phyloP scores from a whole-genome alignment of 208 protist genomes.

The Leishmania mexicana region DNA sequence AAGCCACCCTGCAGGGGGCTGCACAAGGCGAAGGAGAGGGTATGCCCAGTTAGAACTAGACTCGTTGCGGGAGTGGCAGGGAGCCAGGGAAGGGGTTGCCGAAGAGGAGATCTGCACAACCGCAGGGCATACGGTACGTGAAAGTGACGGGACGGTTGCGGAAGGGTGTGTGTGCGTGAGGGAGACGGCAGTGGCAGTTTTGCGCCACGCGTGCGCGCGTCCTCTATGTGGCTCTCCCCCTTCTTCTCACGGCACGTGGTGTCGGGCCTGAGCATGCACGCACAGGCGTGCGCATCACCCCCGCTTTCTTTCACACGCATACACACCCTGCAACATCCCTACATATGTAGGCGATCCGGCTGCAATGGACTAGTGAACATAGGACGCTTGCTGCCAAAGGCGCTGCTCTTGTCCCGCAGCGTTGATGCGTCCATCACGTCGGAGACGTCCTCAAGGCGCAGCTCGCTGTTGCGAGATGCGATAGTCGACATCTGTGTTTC shows the following conservation, averaged over 20 bases:
- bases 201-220: background rate
- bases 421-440: conserved; percentile 7
- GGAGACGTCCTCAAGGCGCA: conserved; percentile 26
- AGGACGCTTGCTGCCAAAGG: conserved; percentile 25
- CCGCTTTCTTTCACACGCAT: background rate
- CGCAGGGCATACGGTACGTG: background rate
- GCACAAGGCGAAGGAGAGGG: background rate
- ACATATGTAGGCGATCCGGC: conserved; percentile 7
- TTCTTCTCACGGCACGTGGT: background rate
- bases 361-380: conserved; percentile 2
- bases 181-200: background rate
- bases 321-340: background rate
- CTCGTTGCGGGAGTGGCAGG: background rate
- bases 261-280: background rate
- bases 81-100: background rate
- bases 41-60: too few relatives aligned
- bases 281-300: background rate
- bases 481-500: background rate
- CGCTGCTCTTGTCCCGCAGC: conserved; percentile 13
- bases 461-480: background rate
- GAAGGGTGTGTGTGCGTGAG: too few relatives aligned
- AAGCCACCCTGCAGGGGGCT: background rate
- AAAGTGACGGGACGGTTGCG: background rate
- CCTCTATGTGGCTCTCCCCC: background rate
- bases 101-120: too few relatives aligned